phyloP scores from a whole-genome alignment of 2,329 filamentous ascomycete species.

The Ophidiomyces ophidiicola region DNA sequence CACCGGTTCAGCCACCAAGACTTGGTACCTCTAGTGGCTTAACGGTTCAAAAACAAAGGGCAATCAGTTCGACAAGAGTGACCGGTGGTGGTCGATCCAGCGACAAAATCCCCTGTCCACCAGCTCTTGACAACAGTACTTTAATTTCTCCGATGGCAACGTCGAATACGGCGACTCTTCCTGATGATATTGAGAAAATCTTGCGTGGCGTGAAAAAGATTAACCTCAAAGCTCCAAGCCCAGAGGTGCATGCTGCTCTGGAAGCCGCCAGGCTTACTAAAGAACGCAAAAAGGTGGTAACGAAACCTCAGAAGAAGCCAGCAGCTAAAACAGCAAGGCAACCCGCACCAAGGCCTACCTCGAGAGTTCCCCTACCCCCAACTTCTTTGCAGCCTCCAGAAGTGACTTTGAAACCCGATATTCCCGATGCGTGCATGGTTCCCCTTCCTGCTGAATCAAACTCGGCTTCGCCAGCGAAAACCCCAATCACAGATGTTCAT shows the following conservation, averaged over 20 bases:
- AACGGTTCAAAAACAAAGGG: slow-evolving; percentile 3
- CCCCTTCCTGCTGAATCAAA: slow-evolving; percentile 3
- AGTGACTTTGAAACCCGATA: neutral
- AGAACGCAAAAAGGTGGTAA: slow-evolving; percentile 23
- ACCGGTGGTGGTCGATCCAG: neutral
- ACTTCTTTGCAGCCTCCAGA: neutral
- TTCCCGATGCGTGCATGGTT: slow-evolving; percentile 1
- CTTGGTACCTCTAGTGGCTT: neutral
- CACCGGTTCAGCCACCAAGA: neutral
- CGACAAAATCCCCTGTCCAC: neutral
- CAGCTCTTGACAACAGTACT: neutral
- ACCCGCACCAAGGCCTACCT: neutral
- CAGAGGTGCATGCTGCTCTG: slow-evolving; percentile 45
- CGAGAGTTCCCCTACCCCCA: neutral
- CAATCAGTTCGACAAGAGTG: neutral
- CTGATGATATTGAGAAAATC: slow-evolving; percentile 31
- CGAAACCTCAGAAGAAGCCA: slow-evolving; percentile 1
- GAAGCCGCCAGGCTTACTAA: slow-evolving; percentile 37
- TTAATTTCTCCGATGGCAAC: too few species aligned
- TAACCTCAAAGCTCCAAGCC: slow-evolving; percentile 44
- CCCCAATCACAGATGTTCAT: neutral
- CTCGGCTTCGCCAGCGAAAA: neutral
- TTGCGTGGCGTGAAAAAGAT: slow-evolving; percentile 42
- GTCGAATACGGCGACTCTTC: too few species aligned
- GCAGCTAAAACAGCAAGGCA: slow-evolving; percentile 1